These are phyloP conservation scores for Suillus placidus DNA, from an alignment of 768 basidiomycete species.

Conservation along the genomic window DNA sequence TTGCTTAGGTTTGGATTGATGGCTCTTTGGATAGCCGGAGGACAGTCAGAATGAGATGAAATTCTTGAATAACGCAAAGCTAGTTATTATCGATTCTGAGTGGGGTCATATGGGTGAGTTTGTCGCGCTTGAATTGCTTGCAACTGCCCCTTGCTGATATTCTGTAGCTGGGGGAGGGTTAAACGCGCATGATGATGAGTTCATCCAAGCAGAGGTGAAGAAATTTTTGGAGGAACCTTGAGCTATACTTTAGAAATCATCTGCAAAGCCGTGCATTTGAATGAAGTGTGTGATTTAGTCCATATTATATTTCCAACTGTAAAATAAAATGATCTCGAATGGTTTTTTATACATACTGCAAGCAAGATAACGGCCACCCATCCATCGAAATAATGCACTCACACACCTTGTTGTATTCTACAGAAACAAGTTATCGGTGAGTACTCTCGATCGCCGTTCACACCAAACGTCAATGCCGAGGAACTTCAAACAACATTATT, in stretches of 20 bases:
- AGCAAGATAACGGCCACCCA: background rate
- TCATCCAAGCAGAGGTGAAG: slow-evolving; percentile 46
- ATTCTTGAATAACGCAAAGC: slow-evolving; percentile 42
- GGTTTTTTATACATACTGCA: background rate
- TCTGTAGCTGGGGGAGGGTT: slow-evolving; percentile 46
- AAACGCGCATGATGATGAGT: slow-evolving; percentile 42
- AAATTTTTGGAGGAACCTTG: slow-evolving; percentile 45
- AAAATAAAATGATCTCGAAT: slow-evolving; percentile 1
- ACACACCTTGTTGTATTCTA: background rate
- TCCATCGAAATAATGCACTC: background rate
- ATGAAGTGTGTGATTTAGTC: background rate
- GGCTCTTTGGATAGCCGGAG: slow-evolving; percentile 46
- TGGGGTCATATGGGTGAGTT: slow-evolving; percentile 60
- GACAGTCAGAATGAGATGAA: slow-evolving; percentile 52
- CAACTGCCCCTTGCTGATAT: background rate
- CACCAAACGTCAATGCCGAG: background rate
- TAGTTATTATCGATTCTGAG: slow-evolving; percentile 54
- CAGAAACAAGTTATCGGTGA: background rate
- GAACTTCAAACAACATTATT: background rate
- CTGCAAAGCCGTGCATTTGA: background rate
- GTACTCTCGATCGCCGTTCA: background rate
- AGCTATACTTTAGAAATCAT: background rate
- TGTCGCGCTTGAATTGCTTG: background rate
- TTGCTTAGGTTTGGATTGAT: background rate
- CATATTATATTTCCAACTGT: background rate